phyloP scores from a whole-genome alignment of 225 moss, liverwort and hornwort genomes.

The Pleurozium schreberi region DNA sequence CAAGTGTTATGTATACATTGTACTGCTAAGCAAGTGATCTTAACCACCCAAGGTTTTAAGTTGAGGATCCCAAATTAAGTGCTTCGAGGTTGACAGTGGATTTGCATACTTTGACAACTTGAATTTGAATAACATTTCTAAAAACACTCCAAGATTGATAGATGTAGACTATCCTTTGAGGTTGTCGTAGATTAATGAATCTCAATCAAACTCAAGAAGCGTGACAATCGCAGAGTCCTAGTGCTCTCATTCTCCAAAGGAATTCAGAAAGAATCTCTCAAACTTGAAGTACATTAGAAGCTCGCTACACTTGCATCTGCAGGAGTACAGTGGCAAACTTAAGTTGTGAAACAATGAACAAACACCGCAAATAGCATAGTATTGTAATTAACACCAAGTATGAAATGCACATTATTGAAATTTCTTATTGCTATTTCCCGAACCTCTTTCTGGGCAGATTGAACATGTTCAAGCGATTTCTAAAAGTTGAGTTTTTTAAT shows the following conservation, averaged over 20 bases:
- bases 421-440: neutral
- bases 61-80: neutral
- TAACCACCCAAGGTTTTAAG: too few species aligned
- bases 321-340: neutral
- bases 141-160: neutral
- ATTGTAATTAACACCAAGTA: neutral
- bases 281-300: neutral
- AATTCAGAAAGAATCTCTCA: neutral
- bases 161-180: neutral
- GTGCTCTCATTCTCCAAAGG: neutral
- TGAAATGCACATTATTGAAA: neutral
- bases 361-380: neutral
- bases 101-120: neutral
- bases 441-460: neutral
- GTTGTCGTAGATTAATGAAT: neutral
- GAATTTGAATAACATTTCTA: neutral
- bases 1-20: too few species aligned
- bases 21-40: too few species aligned
- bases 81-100: neutral
- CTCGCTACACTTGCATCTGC: neutral
- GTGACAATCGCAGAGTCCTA: too few species aligned
- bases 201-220: neutral
- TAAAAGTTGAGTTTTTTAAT: too few species aligned
- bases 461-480: too few species aligned
- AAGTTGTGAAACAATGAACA: fast-evolving